phyloP scores from a whole-genome alignment of 331 rosid species.

The Dryas integrifolia region DNA sequence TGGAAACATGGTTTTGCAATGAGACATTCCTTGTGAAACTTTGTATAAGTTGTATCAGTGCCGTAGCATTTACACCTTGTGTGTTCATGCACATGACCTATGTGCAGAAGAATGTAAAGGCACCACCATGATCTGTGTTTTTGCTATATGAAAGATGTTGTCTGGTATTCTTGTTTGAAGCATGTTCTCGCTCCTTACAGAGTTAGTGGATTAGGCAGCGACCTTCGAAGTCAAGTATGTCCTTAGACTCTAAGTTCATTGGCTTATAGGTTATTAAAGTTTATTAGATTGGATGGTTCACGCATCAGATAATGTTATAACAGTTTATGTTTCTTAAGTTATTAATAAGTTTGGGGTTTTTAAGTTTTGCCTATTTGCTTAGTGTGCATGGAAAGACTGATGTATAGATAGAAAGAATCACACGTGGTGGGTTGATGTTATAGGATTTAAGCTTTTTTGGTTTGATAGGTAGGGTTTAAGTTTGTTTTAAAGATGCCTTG shows the following conservation, averaged over 20 bases:
- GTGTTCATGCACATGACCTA: background rate
- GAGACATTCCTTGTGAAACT: background rate
- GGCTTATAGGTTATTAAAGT: background rate
- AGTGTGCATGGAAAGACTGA: background rate
- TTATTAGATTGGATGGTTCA: background rate
- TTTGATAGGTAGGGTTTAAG: background rate
- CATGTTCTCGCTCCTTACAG: background rate
- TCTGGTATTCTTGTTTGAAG: background rate
- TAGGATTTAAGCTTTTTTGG: no score
- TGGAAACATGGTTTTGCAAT: background rate
- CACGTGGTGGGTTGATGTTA: background rate
- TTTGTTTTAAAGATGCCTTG: constrained; percentile 12
- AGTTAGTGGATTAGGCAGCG: background rate
- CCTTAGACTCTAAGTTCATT: background rate
- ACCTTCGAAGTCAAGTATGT: background rate
- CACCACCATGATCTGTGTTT: no score
- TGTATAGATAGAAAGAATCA: no score
- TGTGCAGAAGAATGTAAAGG: no score
- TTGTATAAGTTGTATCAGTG: background rate
- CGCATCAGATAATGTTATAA: no score
- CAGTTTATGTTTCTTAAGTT: no score
- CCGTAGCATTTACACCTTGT: background rate
- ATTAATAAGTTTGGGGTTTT: no score
- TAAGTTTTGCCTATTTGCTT: background rate
- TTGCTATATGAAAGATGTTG: no score